Conservation (phyloP, 768 basidiomycete species). For the Boletellus emodensis region DNA sequence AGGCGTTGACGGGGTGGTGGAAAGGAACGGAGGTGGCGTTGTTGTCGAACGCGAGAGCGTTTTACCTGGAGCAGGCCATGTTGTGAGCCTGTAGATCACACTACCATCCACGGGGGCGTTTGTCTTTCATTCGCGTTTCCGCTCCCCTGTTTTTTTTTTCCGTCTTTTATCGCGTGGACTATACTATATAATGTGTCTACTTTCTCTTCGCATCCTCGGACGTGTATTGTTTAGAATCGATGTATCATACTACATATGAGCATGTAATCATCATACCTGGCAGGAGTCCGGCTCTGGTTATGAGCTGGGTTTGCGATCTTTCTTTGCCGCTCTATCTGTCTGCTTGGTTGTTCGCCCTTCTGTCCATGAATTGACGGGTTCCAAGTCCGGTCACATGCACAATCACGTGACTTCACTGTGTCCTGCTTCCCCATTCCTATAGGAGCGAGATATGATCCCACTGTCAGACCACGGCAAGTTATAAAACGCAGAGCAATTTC, state of each 20-base stretch:
- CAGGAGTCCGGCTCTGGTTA: too few species aligned
- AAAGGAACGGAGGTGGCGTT: conserved; percentile 28
- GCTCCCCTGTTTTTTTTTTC: not conserved
- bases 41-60: conserved; percentile 29
- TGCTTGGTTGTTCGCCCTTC: too few species aligned
- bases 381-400: too few species aligned
- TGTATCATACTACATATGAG: not conserved
- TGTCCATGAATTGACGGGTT: too few species aligned
- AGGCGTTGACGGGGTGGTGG: conserved; percentile 57
- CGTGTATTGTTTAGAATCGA: not conserved
- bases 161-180: not conserved
- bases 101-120: too few species aligned
- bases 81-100: conserved; percentile 21
- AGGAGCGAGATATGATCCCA: too few species aligned
- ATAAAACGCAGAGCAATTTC: not conserved
- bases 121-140: not conserved
- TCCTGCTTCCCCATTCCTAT: too few species aligned
- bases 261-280: too few species aligned
- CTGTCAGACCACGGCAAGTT: too few species aligned
- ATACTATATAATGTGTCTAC: conserved; percentile 1
- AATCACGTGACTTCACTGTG: too few species aligned
- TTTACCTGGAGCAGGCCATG: conserved; percentile 32
- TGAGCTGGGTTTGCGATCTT: too few species aligned
- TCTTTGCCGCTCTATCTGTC: too few species aligned
- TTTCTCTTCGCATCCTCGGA: not conserved